Base-by-base conservation (phyloP, 192 early-diverging fungal genomes). In the Spinellus fusiger region DNA sequence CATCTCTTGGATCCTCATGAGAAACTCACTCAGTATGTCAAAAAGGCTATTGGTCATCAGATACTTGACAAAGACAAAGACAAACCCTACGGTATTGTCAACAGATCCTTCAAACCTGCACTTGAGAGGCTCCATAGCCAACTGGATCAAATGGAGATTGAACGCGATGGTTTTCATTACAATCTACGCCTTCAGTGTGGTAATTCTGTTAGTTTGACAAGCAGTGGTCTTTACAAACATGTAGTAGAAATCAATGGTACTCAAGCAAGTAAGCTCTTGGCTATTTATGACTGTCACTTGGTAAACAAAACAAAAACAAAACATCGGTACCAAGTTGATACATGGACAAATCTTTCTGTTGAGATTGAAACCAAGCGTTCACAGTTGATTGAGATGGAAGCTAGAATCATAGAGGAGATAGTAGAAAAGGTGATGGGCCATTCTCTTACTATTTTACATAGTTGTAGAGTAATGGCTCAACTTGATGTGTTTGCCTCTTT, bases 401-500 rank as follows among this genome's bases (percentile, higher is more conserved):
- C 66, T 28, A 65, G 69, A n/a, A 66, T 81, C 2, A 82, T 84
- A 63, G 76, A 83, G 38, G 60, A 76, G 37, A 31, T 57, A 5
- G 51, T 40, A 4, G 23, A 50, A 37, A 49, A 78, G 38, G 69
- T 84, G 6, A 38, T 85, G 35, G 78, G 78, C 2, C 73, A 84
- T 25, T 78, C 82, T 31, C 49, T 73, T 3, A 56, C 77, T 0
- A 84, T 88, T 47, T 68, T 86, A 10, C 78, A 76, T 6, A 87
- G 83, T 70, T 82, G 81, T 54, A 75, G 72, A 51, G 70, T 77
- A 2, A 56, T 91, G 31, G 86, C 86, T 0, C 79, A 88, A 49
- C 56, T 91, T 26, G 89, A 91, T 60, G 84, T 86, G 6, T 71
- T 85, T 0, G 75, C 82, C 1, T 78, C 82, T 0, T 85, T 88